Percentiles rank a stretch among this genome's conserved stretches.
phyloP scores from a whole-genome alignment of 371 early-diverging fungal species.

The Mycotypha africana region DNA sequence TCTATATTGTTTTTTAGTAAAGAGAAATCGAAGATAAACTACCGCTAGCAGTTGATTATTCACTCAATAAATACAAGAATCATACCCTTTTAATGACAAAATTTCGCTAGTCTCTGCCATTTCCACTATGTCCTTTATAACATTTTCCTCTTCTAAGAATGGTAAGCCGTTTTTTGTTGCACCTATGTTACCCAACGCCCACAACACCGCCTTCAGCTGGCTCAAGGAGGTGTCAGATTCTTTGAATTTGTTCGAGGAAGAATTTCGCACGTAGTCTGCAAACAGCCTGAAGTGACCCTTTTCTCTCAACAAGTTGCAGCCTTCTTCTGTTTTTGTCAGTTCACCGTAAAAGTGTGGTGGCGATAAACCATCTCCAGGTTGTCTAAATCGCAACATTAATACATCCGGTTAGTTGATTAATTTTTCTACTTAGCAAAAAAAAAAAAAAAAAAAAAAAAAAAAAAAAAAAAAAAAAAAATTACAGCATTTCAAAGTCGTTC shows the following conservation, averaged over 20 bases:
- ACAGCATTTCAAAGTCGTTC: slow-evolving; percentile 39
- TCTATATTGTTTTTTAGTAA: too few relatives aligned
- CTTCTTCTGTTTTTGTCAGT: slow-evolving; percentile 74
- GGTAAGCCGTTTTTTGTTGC: slow-evolving; percentile 63
- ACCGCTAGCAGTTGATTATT: background rate
- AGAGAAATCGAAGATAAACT: background rate
- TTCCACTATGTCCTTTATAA: slow-evolving; percentile 64
- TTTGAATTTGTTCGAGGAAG: slow-evolving; percentile 42
- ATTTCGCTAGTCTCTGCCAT: slow-evolving; percentile 66
- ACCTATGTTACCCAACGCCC: slow-evolving; percentile 84
- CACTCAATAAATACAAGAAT: slow-evolving; percentile 3
- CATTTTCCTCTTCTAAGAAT: slow-evolving; percentile 65
- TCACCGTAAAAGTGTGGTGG: slow-evolving; percentile 85
- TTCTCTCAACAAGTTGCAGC: slow-evolving; percentile 58
- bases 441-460: background rate
- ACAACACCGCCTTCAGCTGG: slow-evolving; percentile 72
- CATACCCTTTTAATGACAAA: slow-evolving; percentile 75
- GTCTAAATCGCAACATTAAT: slow-evolving; percentile 16
- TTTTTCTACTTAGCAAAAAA: background rate
- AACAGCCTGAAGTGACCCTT: slow-evolving; percentile 67
- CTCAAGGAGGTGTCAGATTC: slow-evolving; percentile 19
- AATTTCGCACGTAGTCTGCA: slow-evolving; percentile 54
- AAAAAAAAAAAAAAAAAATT: slow-evolving; percentile 16
- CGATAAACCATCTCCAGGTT: slow-evolving; percentile 46
- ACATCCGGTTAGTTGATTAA: too few relatives aligned